Percentiles rank a stretch among this genome's conserved stretches.
Evolutionary conservation across 768 basidiomycete species (phyloP).

Genomic region (Mycena polygramma): DNA sequence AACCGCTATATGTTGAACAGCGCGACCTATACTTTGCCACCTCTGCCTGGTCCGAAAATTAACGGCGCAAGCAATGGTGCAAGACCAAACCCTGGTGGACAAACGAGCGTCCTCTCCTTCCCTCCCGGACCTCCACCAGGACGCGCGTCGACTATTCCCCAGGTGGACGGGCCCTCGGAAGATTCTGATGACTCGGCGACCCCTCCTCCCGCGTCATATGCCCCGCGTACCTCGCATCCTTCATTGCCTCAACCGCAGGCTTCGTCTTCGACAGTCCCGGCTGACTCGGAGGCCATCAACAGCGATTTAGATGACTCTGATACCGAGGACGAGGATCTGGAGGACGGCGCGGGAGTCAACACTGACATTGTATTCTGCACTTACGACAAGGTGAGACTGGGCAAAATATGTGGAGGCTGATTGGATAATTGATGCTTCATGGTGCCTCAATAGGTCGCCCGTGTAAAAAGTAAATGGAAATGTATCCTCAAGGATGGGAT

Average conservation of each 20-base stretch:
- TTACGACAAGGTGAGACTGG: conserved; percentile 89
- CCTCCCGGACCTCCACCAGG: conserved; percentile 47
- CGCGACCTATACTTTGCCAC: conserved; percentile 67
- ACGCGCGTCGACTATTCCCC: conserved; percentile 66
- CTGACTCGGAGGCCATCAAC: conserved; percentile 90
- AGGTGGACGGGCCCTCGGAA: conserved; percentile 85
- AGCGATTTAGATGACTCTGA: conserved; percentile 98
- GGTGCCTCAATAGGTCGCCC: conserved; percentile 92
- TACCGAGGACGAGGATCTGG: conserved; percentile 88
- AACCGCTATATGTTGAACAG: conserved; percentile 71
- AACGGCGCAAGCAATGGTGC: conserved; percentile 65
- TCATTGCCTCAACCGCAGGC: conserved; percentile 77
- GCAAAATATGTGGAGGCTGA: neutral
- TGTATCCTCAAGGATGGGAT: conserved; percentile 97
- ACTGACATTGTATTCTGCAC: conserved; percentile 98
- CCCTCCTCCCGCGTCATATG: conserved; percentile 77
- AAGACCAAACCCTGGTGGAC: conserved; percentile 64
- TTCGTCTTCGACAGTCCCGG: conserved; percentile 50
- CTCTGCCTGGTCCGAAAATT: conserved; percentile 75
- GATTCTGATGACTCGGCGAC: conserved; percentile 78
- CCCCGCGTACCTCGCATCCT: conserved; percentile 79
- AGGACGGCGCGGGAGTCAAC: conserved; percentile 79
- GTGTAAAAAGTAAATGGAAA: conserved; percentile 99
- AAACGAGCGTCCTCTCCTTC: conserved; percentile 71
- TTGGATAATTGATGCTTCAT: conserved; percentile 16